Base-by-base conservation (phyloP, 108 stramenopile genomes). In the Asterionellopsis glacialis region DNA sequence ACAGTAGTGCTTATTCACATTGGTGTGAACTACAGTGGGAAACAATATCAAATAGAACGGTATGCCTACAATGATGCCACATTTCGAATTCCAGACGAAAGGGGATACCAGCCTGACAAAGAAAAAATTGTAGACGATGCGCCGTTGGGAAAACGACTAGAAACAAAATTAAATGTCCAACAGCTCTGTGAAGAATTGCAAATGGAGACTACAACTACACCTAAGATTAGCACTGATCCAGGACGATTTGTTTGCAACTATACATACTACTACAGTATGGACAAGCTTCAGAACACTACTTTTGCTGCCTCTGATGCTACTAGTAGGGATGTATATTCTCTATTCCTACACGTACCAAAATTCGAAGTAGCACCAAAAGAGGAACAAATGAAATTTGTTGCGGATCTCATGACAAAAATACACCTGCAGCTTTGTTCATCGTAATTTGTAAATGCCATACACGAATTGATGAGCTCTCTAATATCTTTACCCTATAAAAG, bases 11-110 rank as follows among this genome's bases (percentile, higher is more conserved):
- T 84, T 11, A 59, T 93, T 28, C 92, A 93, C 75, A 50, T 93
- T 42, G 92, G 92, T 2, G 92, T 93, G 44, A 82, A 88, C 47
- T 70, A 73, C 61, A 62, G 26, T 0, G 76, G 76, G 18, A 74
- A 38, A 14, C 58, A 55, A 28, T 88, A 85, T 69, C 82, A 88
- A 45, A 53, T 97, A 49, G 97, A 96, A 70, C 42, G 78, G 63
- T 85, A 75, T 63, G 96, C 96, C 16, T 95, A 92, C 74, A 97
- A 97, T 63, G 88, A 94, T 62, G 95, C 95, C 18, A 81, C 79
- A 9, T 97, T 97, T 71, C 88, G 94, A 16, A 79, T 87, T 22
- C 91, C 94, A 0, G 97, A 97, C 70, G 77, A 93, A 56, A 63
- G 65, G 23, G 90, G 85, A 10, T 91, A 76, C 41, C 67, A 77